Conservation (phyloP, 2,329 filamentous ascomycete species). For the Coleophoma cylindrospora region DNA sequence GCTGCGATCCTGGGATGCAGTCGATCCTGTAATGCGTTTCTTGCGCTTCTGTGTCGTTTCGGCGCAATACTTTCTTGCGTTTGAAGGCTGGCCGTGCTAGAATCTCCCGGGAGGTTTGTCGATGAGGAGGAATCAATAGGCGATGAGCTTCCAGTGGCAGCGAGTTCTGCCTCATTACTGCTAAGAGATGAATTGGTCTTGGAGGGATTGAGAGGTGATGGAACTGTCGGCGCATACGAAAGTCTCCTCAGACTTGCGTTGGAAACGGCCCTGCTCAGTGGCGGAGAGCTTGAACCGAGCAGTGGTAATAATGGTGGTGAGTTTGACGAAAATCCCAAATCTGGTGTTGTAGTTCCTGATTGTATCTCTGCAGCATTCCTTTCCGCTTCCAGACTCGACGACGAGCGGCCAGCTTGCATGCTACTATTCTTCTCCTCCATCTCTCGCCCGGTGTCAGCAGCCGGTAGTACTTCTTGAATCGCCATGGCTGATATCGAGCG, state of each 20-base stretch:
- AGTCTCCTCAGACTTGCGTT: constrained; percentile 6
- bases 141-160: constrained; percentile 1
- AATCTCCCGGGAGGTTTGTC: constrained; percentile 6
- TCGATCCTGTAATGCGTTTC: constrained; percentile 14
- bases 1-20: constrained; percentile 13
- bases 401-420: not conserved
- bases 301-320: not conserved
- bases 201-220: constrained; percentile 26
- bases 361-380: not conserved
- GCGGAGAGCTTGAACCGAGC: constrained; percentile 4
- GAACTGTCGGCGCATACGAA: constrained; percentile 21
- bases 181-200: constrained; percentile 9
- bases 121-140: constrained; percentile 13
- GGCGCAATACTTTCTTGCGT: constrained; percentile 1
- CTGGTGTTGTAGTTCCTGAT: not conserved
- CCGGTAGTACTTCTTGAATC: not conserved
- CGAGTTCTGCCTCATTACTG: constrained; percentile 8
- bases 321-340: not conserved
- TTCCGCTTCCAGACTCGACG: not conserved
- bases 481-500: no score
- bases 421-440: not conserved
- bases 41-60: constrained; percentile 1
- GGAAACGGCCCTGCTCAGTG: constrained; percentile 4
- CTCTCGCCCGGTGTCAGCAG: not conserved
- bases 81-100: constrained; percentile 2